These are phyloP conservation scores for Beauveria bassiana DNA, from an alignment of 2,329 filamentous ascomycete genomes.

Conservation along the genomic window DNA sequence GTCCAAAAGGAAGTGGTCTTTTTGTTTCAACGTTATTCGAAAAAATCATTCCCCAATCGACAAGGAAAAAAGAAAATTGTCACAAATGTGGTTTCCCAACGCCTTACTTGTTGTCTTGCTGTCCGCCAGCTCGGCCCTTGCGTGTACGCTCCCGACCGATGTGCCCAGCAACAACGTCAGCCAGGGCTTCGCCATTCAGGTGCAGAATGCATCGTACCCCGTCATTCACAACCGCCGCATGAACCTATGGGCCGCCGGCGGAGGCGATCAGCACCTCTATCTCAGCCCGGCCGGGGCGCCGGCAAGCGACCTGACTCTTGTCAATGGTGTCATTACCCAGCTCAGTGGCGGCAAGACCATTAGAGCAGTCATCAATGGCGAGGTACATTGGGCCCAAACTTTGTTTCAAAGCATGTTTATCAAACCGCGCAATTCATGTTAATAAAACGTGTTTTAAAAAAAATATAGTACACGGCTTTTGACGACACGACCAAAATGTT, in stretches of 20 bases:
- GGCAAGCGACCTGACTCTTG: slow-evolving; percentile 29
- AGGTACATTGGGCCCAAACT: slow-evolving; percentile 21
- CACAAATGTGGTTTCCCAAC: slow-evolving; percentile 8
- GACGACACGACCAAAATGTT: slow-evolving; percentile 42
- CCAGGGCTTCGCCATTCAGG: slow-evolving; percentile 27
- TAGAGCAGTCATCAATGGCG: slow-evolving; percentile 36
- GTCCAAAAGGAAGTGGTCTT: too few species aligned
- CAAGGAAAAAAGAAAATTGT: background rate
- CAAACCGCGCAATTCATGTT: background rate
- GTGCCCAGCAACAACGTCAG: slow-evolving; percentile 25
- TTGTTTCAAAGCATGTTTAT: background rate
- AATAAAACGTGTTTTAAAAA: background rate
- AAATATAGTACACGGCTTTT: slow-evolving; percentile 27
- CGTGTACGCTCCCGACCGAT: slow-evolving; percentile 24
- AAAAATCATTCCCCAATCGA: background rate
- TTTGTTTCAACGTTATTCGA: too few species aligned
- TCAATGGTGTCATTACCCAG: slow-evolving; percentile 29
- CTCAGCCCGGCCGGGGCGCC: slow-evolving; percentile 29
- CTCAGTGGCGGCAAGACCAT: slow-evolving; percentile 15
- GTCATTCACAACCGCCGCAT: slow-evolving; percentile 29
- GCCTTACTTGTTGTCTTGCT: slow-evolving; percentile 16
- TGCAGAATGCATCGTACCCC: slow-evolving; percentile 29
- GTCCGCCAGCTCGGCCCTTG: slow-evolving; percentile 12
- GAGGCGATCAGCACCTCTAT: slow-evolving; percentile 33
- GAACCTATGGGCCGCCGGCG: slow-evolving; percentile 28